Evolutionary conservation across 1,284 basidiomycete genomes (phyloP), one percentile per base, ranked within the genome.

Genomic region (Ceratorhiza oryzae-sativae): DNA sequence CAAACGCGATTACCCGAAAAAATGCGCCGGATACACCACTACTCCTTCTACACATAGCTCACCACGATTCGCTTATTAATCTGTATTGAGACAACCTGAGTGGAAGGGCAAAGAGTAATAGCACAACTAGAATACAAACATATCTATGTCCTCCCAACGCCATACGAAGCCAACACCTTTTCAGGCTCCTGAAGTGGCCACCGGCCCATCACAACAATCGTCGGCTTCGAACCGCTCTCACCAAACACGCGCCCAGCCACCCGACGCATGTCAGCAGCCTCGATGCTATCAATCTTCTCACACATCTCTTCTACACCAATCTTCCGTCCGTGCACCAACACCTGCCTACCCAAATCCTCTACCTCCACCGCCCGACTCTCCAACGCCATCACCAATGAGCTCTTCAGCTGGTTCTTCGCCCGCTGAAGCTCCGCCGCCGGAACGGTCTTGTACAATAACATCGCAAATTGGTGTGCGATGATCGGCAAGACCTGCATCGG

Each of bases 371-470:
- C 84, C 45, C 94, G 84, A 77, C 93, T 95, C 83, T 99, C 97
- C 53, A 98, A 83, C 3, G 95, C 94, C 97, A 98, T 98, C 82
- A 97, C 92, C 75, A 99, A 82, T 73, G 90, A 93, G 55, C 90
- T 92, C 83, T 96, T 96, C 74, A 99, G 87, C 84, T 98, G 97
- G 79, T 98, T 98, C 84, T 95, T 96, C 45, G 97, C 97, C 63
- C 97, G 86, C 68, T 82, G 83, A 41, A 98, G 86, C 80, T 99
- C 97, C 6, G 79, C 80, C 46, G 84, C 80, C 0, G 88, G 88
- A 27, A 95, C 86, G 10, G 84, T 72, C 84, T 34, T 85, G 79
- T 93, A 89, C 71, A 91, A 80, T 61, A 94, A 82, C 73, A 93
- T 76, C 77, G 89, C 90, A 15, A 94, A 84, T 81, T 98, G 94